Base-by-base conservation (phyloP, 352 stramenopile species). In the Pythium biforme region DNA sequence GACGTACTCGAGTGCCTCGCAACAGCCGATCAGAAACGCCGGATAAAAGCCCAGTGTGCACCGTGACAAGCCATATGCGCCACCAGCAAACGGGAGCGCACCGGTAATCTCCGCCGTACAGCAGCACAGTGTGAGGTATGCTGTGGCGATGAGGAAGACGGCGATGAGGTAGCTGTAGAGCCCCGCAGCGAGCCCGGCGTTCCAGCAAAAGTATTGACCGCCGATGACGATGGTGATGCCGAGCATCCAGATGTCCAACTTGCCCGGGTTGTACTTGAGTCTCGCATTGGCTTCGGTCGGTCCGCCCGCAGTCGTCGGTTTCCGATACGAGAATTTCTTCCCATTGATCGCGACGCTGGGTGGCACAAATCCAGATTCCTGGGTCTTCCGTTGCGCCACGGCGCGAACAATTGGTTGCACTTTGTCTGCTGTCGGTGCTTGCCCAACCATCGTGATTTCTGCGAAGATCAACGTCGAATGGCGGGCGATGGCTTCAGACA, bases 151-250 rank as follows among this genome's bases (percentile, higher is more conserved):
- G 34, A 41, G 34, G 34, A 41, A 41, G 34, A 41, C 15, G 34
- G 5, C 34, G 34, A 41, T 41, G 12, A 41, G 34, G 34, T 41
- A 66, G 43, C 60, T 62, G 23, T 49, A 55, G n/a, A 66, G 15
- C n/a, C 69, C 69, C 2, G 65, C 60, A 4, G 34, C 20, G 17
- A 76, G 62, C 4, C 59, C 57, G 26, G 20, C 41, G 47, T 73
- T 76, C 69, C 69, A 76, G n/a, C 23, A 41, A 40, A 71, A 71
- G 54, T 68, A 76, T 29, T 73, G 65, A n/a, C 69, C 69, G 23
- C 60, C 59, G 22, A 76, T 73, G n/a, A 73, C 65, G 53, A 73
- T 68, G 9, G 55, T 64, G 57, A 73, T 61, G 3, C 69, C 69
- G 14, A 73, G 40, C 14, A 70, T 33, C 55, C 61, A 41, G 7